Evolutionary conservation across 1,284 basidiomycete species (phyloP), one percentile per base, ranked within the genome.

Genomic region (Cryptococcus jaspeensis): DNA sequence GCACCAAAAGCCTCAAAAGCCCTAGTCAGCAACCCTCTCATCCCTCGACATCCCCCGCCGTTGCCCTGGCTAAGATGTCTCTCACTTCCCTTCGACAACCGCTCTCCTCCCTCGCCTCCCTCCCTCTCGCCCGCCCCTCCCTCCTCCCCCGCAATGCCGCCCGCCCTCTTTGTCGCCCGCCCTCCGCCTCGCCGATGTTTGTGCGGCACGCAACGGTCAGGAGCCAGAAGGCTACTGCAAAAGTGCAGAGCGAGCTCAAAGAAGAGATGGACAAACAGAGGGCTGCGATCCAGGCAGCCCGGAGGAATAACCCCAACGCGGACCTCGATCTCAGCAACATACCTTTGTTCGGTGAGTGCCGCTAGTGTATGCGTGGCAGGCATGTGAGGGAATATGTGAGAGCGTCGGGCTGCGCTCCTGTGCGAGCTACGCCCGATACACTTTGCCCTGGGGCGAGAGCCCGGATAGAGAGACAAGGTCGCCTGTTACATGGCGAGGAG

Each of bases 271-370:
- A 58, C 15, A 55, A 55, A 23, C 59, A 61, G 38, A 55, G 44
- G 37, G 42, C 41, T 46, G 55, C 55, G 56, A 15, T 61, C 38
- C 44, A 42, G 36, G 51, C 50, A 28, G 53, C 56, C n/a, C 25
- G 36, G 46, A 61, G 56, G 39, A 51, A 41, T 16, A 61, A 58
- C 41, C 56, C 56, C 28, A 55, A 50, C 20, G 55, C 55, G 53
- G 56, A 58, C 51, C 35, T 58, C n/a, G 41, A 44, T 7, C 23
- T 37, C 9, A 46, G 49, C 32, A 49, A 23, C 23, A 39, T 61
- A 32, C 59, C 59, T 36, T 45, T 61, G 16, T 52, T 61, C 38
- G 59, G 59, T 61, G 46, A 53, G 59, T 61, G 3, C 13, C 8
- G 5, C 40, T 43, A 18, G 11, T 32, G 25, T n/a, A 32, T 23